A percentile compares a stretch with the other conserved stretches of the same genome.
Evolutionary conservation across 306 rosid genomes (phyloP).

Genomic region (Malus sieversii): DNA sequence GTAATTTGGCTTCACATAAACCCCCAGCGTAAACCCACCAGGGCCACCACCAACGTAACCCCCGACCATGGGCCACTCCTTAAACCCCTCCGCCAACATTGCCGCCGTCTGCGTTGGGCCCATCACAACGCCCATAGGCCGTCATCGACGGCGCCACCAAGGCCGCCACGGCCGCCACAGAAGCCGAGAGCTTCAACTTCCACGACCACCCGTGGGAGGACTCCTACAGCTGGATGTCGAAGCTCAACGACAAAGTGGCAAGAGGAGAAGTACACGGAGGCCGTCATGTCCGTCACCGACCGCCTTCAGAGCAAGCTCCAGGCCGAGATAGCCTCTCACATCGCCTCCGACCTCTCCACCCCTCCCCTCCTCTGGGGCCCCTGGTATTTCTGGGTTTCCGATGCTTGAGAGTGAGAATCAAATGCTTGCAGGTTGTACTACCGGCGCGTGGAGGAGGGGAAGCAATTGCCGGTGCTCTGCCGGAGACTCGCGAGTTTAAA

Average conservation of each 20-base stretch:
- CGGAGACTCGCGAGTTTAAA: slow-evolving; percentile 74
- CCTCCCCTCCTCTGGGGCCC: slow-evolving; percentile 90
- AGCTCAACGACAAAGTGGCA: slow-evolving; percentile 74
- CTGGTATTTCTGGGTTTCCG: slow-evolving; percentile 30
- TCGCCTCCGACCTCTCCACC: slow-evolving; percentile 72
- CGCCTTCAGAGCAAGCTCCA: slow-evolving; percentile 69
- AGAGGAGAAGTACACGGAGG: slow-evolving; percentile 85
- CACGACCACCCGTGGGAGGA: slow-evolving; percentile 77
- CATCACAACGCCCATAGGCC: slow-evolving; percentile 33
- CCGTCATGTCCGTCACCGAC: slow-evolving; percentile 64
- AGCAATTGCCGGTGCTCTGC: slow-evolving; percentile 69
- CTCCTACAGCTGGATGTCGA: slow-evolving; percentile 85
- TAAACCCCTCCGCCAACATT: slow-evolving; percentile 19
- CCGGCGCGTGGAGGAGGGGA: slow-evolving; percentile 85
- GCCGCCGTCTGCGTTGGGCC: slow-evolving; percentile 22
- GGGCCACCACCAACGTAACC: background rate
- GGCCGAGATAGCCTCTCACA: slow-evolving; percentile 82
- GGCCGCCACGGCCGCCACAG: slow-evolving; percentile 74
- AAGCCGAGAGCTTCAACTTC: slow-evolving; percentile 61
- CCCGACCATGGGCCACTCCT: background rate
- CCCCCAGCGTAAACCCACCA: background rate
- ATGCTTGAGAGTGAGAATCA: background rate
- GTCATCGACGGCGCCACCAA: slow-evolving; percentile 27
- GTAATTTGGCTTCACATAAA: background rate
- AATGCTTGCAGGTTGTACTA: slow-evolving; percentile 60